These are phyloP conservation scores for Berberis thunbergii DNA, from an alignment of 164 flowering plant genomes.

Conservation along the genomic window DNA sequence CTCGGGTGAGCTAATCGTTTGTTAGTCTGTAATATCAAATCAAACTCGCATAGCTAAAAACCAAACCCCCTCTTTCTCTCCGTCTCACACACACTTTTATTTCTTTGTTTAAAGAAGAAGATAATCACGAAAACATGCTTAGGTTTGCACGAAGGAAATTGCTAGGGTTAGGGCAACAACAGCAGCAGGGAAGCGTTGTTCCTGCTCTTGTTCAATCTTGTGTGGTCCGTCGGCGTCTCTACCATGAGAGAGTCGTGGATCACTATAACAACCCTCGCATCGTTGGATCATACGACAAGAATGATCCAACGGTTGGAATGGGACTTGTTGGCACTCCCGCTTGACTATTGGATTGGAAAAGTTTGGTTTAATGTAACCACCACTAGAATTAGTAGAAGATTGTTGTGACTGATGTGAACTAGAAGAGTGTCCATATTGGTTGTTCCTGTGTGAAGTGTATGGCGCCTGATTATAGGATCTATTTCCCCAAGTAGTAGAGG, in stretches of 20 bases:
- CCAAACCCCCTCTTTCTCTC: too few relatives aligned
- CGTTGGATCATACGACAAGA: constrained; percentile 93
- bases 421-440: too few relatives aligned
- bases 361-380: too few relatives aligned
- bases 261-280: constrained; percentile 94
- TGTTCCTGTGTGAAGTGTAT: too few relatives aligned
- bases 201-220: constrained; percentile 7
- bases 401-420: too few relatives aligned
- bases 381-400: too few relatives aligned
- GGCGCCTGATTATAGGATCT: too few relatives aligned
- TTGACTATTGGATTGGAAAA: constrained; percentile 4
- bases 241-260: constrained; percentile 93
- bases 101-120: neutral
- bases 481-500: too few relatives aligned
- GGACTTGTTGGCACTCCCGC: constrained; percentile 99
- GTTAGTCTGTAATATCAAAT: too few relatives aligned
- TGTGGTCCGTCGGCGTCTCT: constrained; percentile 20
- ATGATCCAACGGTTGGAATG: constrained; percentile 84
- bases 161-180: constrained; percentile 21
- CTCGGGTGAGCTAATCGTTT: too few relatives aligned
- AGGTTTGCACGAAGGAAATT: constrained; percentile 14
- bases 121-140: constrained; percentile 14
- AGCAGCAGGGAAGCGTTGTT: neutral
- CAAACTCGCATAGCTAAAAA: too few relatives aligned
- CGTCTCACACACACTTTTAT: neutral